These are phyloP conservation scores for Dentipellis fragilis DNA, from an alignment of 768 basidiomycete species.

Conservation along the genomic window DNA sequence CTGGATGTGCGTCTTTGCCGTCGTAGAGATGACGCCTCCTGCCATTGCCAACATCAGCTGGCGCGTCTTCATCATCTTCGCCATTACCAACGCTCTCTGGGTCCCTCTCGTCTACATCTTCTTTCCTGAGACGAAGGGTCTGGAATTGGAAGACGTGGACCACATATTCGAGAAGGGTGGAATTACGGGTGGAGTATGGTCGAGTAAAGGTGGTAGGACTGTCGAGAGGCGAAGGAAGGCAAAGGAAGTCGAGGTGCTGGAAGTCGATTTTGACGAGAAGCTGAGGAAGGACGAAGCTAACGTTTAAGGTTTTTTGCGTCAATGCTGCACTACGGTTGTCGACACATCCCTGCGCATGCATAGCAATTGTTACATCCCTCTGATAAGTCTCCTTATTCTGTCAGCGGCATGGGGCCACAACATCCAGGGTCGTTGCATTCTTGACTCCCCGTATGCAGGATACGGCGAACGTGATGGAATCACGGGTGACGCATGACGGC, in stretches of 20 bases:
- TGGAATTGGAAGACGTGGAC: conserved; percentile 30
- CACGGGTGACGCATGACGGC: no score
- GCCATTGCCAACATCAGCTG: conserved; percentile 33
- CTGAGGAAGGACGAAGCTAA: no score
- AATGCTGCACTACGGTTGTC: no score
- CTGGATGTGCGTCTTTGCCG: conserved; percentile 24
- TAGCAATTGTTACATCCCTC: no score
- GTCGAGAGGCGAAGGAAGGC: background rate
- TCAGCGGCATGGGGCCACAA: no score
- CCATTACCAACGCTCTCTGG: conserved; percentile 34
- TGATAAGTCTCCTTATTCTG: no score
- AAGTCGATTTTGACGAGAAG: background rate
- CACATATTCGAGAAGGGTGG: conserved; percentile 32
- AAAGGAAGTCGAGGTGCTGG: background rate
- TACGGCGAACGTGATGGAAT: no score
- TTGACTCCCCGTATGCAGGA: no score
- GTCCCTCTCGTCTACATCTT: conserved; percentile 28
- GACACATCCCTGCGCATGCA: no score
- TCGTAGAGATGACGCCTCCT: conserved; percentile 32
- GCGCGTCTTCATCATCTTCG: conserved; percentile 36
- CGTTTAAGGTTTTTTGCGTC: no score
- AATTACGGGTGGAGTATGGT: conserved; percentile 31
- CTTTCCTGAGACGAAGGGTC: conserved; percentile 26
- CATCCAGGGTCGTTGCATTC: no score
- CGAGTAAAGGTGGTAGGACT: conserved; percentile 21